Percentiles rank a stretch among this genome's conserved stretches.
Conservation (phyloP, 768 basidiomycete species). For the Ramaria sp. region DNA sequence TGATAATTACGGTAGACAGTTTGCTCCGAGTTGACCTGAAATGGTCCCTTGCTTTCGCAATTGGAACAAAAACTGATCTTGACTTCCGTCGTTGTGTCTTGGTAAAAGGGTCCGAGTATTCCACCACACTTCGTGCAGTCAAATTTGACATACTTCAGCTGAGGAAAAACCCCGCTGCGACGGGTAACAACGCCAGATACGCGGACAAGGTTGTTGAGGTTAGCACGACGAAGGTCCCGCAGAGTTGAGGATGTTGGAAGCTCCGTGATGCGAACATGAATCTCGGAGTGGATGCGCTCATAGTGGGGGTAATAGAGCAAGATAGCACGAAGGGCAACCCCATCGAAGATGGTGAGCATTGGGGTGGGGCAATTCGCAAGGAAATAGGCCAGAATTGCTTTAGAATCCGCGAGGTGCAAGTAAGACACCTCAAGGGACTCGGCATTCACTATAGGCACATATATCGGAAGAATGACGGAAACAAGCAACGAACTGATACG, state of each 20-base stretch:
- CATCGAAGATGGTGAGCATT: constrained; percentile 92
- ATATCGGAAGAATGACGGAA: constrained; percentile 6
- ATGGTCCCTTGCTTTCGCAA: constrained; percentile 93
- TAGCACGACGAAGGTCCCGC: constrained; percentile 83
- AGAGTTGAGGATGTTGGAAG: constrained; percentile 84
- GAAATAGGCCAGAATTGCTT: constrained; percentile 95
- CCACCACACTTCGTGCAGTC: constrained; percentile 92
- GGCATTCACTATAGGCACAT: constrained; percentile 60
- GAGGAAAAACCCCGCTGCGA: constrained; percentile 95
- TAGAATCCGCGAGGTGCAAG: constrained; percentile 84
- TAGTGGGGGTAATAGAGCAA: constrained; percentile 94
- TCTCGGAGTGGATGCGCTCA: constrained; percentile 94
- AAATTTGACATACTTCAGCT: constrained; percentile 98
- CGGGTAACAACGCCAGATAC: constrained; percentile 94
- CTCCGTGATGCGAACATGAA: constrained; percentile 94
- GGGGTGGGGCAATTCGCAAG: constrained; percentile 88
- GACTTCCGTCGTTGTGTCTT: constrained; percentile 91
- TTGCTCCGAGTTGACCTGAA: constrained; percentile 96
- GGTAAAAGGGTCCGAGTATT: constrained; percentile 94
- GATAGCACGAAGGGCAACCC: constrained; percentile 89
- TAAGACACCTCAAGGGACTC: constrained; percentile 98
- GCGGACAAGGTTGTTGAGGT: constrained; percentile 92
- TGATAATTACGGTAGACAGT: constrained; percentile 98
- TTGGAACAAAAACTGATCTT: constrained; percentile 89
- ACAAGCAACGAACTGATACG: constrained; percentile 16